These are phyloP conservation scores for Alternaria rosae DNA, from an alignment of 2,329 filamentous ascomycete genomes.

Conservation along the genomic window DNA sequence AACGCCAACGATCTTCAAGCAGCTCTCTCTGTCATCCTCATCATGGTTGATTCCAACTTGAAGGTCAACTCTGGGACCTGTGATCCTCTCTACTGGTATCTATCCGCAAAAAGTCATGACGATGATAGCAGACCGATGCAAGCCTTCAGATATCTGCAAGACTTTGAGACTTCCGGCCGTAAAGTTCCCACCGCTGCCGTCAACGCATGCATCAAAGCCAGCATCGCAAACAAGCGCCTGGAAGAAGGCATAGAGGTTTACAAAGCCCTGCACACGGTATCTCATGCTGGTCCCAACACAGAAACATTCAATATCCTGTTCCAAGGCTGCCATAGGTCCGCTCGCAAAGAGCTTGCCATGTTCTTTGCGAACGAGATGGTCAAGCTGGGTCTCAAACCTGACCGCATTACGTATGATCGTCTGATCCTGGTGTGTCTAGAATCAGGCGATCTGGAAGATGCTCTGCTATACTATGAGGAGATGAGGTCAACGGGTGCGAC, in stretches of 20 bases:
- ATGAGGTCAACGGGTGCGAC: constrained; percentile 47
- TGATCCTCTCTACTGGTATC: constrained; percentile 65
- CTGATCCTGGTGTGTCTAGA: constrained; percentile 65
- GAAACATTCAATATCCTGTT: constrained; percentile 70
- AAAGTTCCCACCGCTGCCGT: constrained; percentile 60
- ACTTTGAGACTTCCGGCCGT: constrained; percentile 59
- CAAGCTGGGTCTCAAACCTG: constrained; percentile 61
- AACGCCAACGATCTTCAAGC: constrained; percentile 66
- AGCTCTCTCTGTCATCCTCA: constrained; percentile 73
- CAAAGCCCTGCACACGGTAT: constrained; percentile 65
- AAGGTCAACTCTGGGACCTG: constrained; percentile 67
- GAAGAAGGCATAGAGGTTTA: constrained; percentile 66
- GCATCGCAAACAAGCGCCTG: constrained; percentile 54
- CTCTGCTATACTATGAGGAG: constrained; percentile 59
- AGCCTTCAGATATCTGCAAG: constrained; percentile 65
- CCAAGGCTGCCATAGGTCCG: constrained; percentile 53
- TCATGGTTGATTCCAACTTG: constrained; percentile 73
- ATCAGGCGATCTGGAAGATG: constrained; percentile 52
- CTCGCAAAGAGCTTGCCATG: constrained; percentile 63
- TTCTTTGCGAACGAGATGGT: constrained; percentile 70
- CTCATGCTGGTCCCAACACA: constrained; percentile 54
- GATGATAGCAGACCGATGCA: constrained; percentile 54
- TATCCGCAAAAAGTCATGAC: constrained; percentile 58
- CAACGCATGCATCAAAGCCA: constrained; percentile 63
- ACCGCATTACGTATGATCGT: constrained; percentile 67